phyloP scores from a whole-genome alignment of 805 yeast species.

The Danielia oregonensis region DNA sequence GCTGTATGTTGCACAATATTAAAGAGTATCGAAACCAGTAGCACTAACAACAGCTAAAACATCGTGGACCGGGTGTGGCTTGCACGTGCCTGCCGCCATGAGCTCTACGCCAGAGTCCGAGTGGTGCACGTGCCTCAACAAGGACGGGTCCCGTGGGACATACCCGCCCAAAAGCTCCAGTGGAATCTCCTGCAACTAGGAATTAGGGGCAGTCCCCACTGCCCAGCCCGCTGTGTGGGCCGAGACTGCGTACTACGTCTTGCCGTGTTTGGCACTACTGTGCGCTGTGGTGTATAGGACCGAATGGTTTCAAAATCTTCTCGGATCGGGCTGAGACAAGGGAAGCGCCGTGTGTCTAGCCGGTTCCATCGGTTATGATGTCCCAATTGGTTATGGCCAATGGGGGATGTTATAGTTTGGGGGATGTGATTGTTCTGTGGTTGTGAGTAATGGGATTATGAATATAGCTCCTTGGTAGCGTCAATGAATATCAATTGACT shows the following conservation, averaged over 20 bases:
- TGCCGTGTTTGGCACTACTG: neutral
- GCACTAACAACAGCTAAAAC: constrained; percentile 33
- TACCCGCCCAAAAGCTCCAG: constrained; percentile 3
- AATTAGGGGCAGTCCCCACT: neutral
- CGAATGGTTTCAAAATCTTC: neutral
- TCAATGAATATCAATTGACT: no score
- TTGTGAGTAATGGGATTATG: no score
- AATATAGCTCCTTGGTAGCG: no score
- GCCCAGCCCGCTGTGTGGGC: neutral
- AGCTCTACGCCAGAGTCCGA: constrained; percentile 39
- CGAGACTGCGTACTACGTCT: neutral
- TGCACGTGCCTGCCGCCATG: constrained; percentile 48
- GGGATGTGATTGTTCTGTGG: no score
- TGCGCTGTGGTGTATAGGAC: neutral
- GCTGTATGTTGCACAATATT: constrained; percentile 3
- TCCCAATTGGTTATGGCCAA: no score
- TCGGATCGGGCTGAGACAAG: no score
- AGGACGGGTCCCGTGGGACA: constrained; percentile 1
- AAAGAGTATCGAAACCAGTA: no score
- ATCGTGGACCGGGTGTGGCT: constrained; percentile 59
- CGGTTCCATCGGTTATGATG: no score
- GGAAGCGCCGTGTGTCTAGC: no score
- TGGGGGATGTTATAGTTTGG: no score
- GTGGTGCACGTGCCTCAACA: constrained; percentile 48
- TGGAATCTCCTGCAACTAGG: neutral